Evolutionary conservation across 1,284 basidiomycete species (phyloP), one percentile per base, ranked within the genome.

Genomic region (Ustilago bromivora): DNA sequence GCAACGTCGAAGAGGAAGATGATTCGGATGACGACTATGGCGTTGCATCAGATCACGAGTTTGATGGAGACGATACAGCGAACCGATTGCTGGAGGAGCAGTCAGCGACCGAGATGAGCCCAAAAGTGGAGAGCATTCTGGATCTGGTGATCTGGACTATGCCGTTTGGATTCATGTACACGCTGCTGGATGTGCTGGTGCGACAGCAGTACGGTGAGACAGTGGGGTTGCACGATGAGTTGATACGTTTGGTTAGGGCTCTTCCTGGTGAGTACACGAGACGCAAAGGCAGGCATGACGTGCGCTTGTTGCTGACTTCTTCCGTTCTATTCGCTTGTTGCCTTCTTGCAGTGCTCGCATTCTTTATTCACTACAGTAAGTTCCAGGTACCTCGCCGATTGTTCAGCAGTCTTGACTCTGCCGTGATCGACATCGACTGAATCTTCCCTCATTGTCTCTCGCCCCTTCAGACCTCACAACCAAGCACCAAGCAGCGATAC

Each of bases 191-290:
- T 61, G 71, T 86, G 28, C 66, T 85, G 43, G 82, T 85, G 17
- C 70, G 82, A 55, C 83, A 86, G 71, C 84, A 86, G 70, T 86
- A 86, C 53, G 77, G 79, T 13, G 68, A 79, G 63, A 81, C 82
- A 2, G 72, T 79, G 0, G 75, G 77, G 5, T 32, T 76, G 4
- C 12, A 57, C 4, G 67, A 73, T 51, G 80, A 85, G 54, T 38
- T 61, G 4, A 57, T 46, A 13, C 67, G 80, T 34, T 35, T 84
- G 54, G 15, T 65, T 8, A 49, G 60, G 6, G 76, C 77, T 32
- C 49, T 84, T 17, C 84, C 84, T 4, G 57, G 82, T 83, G 68
- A 62, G 83, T 76, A 11, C 8, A 0, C 8, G n/a, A 19, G 8
- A 10, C 32, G 10, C 31, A 28, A 31, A 17, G 36, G 17, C 17